Evolutionary conservation across 805 yeast genomes (phyloP), one percentile per base, ranked within the genome.

Genomic region (Blastobotrys terrestris): DNA sequence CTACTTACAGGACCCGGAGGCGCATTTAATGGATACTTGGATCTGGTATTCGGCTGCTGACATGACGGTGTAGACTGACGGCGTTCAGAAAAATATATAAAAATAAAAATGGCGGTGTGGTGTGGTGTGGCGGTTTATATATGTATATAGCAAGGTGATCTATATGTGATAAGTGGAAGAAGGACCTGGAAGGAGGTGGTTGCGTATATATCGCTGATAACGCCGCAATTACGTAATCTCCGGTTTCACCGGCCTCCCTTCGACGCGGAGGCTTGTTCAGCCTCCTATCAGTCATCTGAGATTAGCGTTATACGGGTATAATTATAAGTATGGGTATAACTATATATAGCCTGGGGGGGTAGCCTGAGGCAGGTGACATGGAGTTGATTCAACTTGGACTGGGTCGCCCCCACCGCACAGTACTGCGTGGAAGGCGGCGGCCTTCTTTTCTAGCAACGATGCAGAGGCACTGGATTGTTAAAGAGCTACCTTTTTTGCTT

Each of bases 1-100:
- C 14, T 19, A 51, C 53, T 45, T 51, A 51, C 53, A 39, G n/a
- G 50, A 51, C 16, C 53, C 53, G 15, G 53, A 46, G 14, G 45
- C 22, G 20, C 50, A 44, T 44, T 46, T 39, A 13, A 51, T 46
- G 26, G 42, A 19, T 18, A 51, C 48, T 16, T 26, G 43, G 19
- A 51, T 51, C 16, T 26, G 35, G 35, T 26, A 26, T 26, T 26
- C 35, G 35, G 35, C 35, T n/a, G n/a, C n/a, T 26, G 35, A 26
- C 35, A 26, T 26, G 35, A 6, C 11, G 35, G 8, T 26, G 26
- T 46, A 6, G 26, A n/a, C n/a, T 49, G 50, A 51, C 46, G 53
- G 40, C 18, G 39, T n/a, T 16, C 15, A 11, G 39, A 26, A 11
- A 16, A 8, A 14, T 31, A 39, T 20, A 26, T 26, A 26, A 26